Percentiles rank a stretch among this genome's conserved stretches.
These are phyloP conservation scores for Tuber aestivum DNA, from an alignment of 495 filamentous ascomycete genomes.

Conservation along the genomic window DNA sequence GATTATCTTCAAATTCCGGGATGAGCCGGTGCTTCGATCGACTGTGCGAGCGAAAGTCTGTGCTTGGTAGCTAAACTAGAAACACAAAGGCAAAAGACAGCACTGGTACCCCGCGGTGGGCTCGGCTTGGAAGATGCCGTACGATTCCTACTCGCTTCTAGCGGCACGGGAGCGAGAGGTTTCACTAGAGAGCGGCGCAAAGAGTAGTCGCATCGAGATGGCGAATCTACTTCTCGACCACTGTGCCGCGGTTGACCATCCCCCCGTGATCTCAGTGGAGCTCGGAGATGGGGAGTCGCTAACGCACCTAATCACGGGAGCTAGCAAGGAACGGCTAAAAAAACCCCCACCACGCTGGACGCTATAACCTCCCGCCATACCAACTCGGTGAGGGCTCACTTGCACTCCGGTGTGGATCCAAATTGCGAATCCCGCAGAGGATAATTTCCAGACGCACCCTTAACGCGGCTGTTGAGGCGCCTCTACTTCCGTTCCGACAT, in stretches of 20 bases:
- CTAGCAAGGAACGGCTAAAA: background rate
- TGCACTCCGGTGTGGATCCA: background rate
- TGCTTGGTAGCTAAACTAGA: background rate
- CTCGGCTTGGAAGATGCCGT: background rate
- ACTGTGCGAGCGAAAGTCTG: slow-evolving; percentile 9
- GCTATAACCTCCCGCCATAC: background rate
- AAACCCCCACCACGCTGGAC: background rate
- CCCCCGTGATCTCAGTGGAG: background rate
- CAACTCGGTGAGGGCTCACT: background rate
- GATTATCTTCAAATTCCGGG: background rate
- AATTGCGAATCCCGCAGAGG: background rate
- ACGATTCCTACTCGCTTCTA: background rate
- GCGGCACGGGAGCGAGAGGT: background rate
- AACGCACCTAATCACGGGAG: background rate
- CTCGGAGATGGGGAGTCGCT: background rate
- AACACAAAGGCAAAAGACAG: slow-evolving; percentile 15
- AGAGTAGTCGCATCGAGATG: background rate
- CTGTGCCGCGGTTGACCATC: background rate
- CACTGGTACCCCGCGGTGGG: background rate
- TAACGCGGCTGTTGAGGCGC: background rate
- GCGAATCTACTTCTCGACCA: slow-evolving; percentile 1
- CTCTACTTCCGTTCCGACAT: background rate
- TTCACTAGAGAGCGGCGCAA: background rate
- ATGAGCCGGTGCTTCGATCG: slow-evolving; percentile 20
- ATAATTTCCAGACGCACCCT: background rate